Evolutionary conservation across 2,329 filamentous ascomycete genomes (phyloP), one percentile per base, ranked within the genome.

Genomic region (Dothiorella sarmentorum): DNA sequence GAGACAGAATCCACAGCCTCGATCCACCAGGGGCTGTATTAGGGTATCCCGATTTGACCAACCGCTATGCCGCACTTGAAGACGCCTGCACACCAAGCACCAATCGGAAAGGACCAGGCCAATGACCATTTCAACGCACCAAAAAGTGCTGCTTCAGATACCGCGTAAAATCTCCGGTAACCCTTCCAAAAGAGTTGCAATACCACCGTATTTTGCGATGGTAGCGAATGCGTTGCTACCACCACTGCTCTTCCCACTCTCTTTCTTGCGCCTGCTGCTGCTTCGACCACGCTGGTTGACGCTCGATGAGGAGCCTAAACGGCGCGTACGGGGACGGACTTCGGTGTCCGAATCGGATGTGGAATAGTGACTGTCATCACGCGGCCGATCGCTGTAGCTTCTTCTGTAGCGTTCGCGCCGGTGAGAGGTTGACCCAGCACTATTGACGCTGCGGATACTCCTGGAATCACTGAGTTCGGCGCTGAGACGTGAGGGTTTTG

Each of bases 151-250:
- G 6, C 44, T 31, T 57, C 31, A 58, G 10, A 58, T 42, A 6
- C 47, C 57, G 4, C 43, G 40, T 11, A 59, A 29, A 29, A 59
- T 59, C 31, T 59, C 57, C 47, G 57, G 57, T 18, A 60, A 45
- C 1, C 69, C 69, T 66, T 74, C 71, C 63, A 74, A 60, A 56
- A 74, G 60, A 17, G 70, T 70, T 33, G 71, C 71, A 63, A 73
- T 61, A n/a, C 71, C 71, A 6, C 70, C 71, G 49, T 73, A 69
- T 10, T 69, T 70, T 60, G 71, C 66, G 61, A 74, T 55, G 15
- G 70, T 69, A 15, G 69, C 69, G 24, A 70, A 65, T 10, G 70
- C 66, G 26, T 53, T 24, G 17, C 45, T 49, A 10, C 51, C 26
- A 6, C 58, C 24, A 5, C 44, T 37, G 26, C 44, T 53, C 35